These are phyloP conservation scores for Phytopythium helicoides DNA, from an alignment of 352 stramenopile species.

Conservation along the genomic window DNA sequence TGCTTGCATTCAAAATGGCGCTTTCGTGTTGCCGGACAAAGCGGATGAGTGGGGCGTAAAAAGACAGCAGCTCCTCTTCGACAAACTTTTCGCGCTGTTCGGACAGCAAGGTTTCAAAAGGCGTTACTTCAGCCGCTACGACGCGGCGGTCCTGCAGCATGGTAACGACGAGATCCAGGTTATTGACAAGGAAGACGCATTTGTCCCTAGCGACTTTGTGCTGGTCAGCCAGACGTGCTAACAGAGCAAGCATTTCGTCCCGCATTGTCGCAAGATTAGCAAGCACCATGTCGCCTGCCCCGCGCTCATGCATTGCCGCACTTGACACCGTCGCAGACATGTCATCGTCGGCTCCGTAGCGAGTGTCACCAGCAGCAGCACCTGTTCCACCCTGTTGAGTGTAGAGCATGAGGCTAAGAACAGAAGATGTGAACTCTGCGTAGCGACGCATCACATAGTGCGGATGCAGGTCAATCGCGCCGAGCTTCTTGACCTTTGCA, in stretches of 20 bases:
- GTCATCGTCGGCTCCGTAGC: conserved; percentile 15
- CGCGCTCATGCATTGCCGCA: conserved; percentile 80
- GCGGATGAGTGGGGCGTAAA: conserved; percentile 96
- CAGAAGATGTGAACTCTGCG: conserved; percentile 96
- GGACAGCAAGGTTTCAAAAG: conserved; percentile 93
- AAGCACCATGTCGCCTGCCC: conserved; percentile 92
- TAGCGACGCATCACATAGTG: conserved; percentile 97
- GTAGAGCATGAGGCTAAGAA: conserved; percentile 90
- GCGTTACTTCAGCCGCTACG: conserved; percentile 91
- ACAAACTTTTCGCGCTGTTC: conserved; percentile 96
- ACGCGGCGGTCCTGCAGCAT: conserved; percentile 95
- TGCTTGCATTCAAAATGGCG: conserved; percentile 51
- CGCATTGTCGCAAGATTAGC: conserved; percentile 88
- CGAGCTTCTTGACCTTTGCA: conserved; percentile 88
- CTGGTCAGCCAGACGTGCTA: conserved; percentile 88
- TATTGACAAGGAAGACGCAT: conserved; percentile 98
- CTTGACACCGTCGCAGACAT: conserved; percentile 42
- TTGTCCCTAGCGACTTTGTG: conserved; percentile 93
- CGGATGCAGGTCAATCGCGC: conserved; percentile 93
- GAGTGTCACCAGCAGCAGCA: conserved; percentile 3
- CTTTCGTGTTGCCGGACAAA: conserved; percentile 96
- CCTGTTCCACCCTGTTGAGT: conserved; percentile 57
- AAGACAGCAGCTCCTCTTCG: conserved; percentile 93
- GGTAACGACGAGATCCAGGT: conserved; percentile 95
- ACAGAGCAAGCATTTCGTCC: conserved; percentile 74